A percentile compares a stretch with the other conserved stretches of the same genome.
phyloP scores from a whole-genome alignment of 257 asterid genomes.

The Gentiana macrophylla region DNA sequence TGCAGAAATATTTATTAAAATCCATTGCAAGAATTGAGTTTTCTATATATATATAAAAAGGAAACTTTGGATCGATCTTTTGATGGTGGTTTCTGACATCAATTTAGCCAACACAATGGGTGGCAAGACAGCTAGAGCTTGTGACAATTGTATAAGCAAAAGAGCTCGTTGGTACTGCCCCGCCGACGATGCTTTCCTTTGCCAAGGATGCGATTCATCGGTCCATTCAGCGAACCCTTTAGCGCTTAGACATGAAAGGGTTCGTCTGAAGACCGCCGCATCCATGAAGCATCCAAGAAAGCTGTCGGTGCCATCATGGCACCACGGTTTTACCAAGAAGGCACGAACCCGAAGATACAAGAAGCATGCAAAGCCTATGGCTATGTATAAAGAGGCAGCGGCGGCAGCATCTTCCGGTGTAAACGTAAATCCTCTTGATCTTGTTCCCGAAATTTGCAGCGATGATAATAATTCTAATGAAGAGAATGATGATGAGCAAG shows the following conservation, averaged over 20 bases:
- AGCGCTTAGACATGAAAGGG: slow-evolving; percentile 65
- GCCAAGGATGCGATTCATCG: slow-evolving; percentile 59
- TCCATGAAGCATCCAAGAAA: slow-evolving; percentile 15
- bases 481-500: slow-evolving; percentile 56
- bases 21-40: slow-evolving; percentile 1
- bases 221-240: slow-evolving; percentile 79
- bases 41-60: not conserved
- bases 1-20: slow-evolving; percentile 4
- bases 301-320: slow-evolving; percentile 43
- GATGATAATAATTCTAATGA: slow-evolving; percentile 43
- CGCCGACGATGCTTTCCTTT: slow-evolving; percentile 77
- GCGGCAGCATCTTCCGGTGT: not conserved
- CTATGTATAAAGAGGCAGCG: not conserved
- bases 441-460: slow-evolving; percentile 53
- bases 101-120: slow-evolving; percentile 47
- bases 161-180: slow-evolving; percentile 76
- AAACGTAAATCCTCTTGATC: slow-evolving; percentile 18
- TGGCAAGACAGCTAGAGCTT: slow-evolving; percentile 60
- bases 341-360: slow-evolving; percentile 53
- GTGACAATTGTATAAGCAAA: slow-evolving; percentile 54
- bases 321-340: slow-evolving; percentile 50
- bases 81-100: slow-evolving; percentile 31
- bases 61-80: no score
- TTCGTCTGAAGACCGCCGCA: slow-evolving; percentile 44
- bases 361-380: slow-evolving; percentile 14